A percentile compares a stretch with the other conserved stretches of the same genome.
Conservation (phyloP, 176 grass and related monocot species). For the Musa troglodytarum region DNA sequence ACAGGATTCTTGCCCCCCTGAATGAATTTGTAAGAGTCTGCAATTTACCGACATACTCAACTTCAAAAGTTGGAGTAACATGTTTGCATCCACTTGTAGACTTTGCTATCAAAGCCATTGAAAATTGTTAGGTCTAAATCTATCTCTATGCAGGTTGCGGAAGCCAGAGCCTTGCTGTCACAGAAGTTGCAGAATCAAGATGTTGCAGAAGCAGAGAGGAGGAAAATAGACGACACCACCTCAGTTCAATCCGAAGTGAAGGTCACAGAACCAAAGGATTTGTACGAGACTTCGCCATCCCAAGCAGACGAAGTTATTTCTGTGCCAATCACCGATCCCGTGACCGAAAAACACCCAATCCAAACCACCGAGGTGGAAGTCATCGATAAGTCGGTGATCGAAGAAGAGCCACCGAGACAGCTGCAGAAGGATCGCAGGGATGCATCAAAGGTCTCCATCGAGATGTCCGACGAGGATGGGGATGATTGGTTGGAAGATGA, state of each 20-base stretch:
- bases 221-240: conserved; percentile 14
- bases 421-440: conserved; percentile 20
- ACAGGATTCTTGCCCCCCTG: no score
- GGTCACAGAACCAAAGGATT: conserved; percentile 10
- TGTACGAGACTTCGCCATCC: conserved; percentile 26
- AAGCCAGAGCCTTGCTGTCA: conserved; percentile 45
- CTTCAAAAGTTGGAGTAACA: no score
- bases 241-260: conserved; percentile 7
- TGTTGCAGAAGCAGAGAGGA: conserved; percentile 31
- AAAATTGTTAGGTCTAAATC: conserved; percentile 15
- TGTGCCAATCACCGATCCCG: conserved; percentile 11
- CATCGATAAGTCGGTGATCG: conserved; percentile 27
- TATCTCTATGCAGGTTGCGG: conserved; percentile 43
- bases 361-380: conserved; percentile 35
- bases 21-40: no score
- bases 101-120: neutral
- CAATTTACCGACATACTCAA: no score
- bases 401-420: conserved; percentile 24
- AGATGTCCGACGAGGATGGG: conserved; percentile 19
- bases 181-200: conserved; percentile 30
- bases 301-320: conserved; percentile 16
- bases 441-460: conserved; percentile 26
- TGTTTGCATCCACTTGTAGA: no score
- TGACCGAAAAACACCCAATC: conserved; percentile 27
- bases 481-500: conserved; percentile 87